These are phyloP conservation scores for Tolypocladium album DNA, from an alignment of 2,329 filamentous ascomycete species.

Conservation along the genomic window DNA sequence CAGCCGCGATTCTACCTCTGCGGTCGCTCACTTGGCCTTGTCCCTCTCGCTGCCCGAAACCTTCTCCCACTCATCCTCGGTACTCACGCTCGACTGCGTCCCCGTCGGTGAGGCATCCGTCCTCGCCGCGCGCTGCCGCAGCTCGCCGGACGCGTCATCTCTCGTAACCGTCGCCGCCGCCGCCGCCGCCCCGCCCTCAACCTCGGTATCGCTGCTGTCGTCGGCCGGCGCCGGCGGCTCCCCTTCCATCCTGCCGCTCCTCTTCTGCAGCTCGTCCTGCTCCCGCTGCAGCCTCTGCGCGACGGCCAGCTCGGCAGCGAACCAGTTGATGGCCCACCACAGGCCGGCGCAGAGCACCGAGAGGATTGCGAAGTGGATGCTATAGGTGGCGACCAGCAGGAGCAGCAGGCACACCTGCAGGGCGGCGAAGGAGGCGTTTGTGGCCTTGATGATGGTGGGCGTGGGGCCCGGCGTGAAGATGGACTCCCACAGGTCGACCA, in stretches of 20 bases:
- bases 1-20: background rate
- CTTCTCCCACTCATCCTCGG: constrained; percentile 97
- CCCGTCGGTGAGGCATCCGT: constrained; percentile 19
- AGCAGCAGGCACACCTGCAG: constrained; percentile 69
- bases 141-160: constrained; percentile 28
- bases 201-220: constrained; percentile 33
- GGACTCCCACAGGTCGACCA: constrained; percentile 77
- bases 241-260: background rate
- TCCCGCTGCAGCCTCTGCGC: constrained; percentile 24
- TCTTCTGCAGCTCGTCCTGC: constrained; percentile 15
- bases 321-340: constrained; percentile 98
- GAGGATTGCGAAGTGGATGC: constrained; percentile 78
- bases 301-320: constrained; percentile 54
- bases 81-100: constrained; percentile 54
- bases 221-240: constrained; percentile 10
- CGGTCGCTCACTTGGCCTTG: constrained; percentile 35
- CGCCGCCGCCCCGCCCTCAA: constrained; percentile 20
- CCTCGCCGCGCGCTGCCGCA: constrained; percentile 34
- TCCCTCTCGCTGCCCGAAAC: constrained; percentile 63
- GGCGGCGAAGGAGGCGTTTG: constrained; percentile 78
- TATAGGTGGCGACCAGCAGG: constrained; percentile 73
- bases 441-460: constrained; percentile 76
- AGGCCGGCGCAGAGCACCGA: constrained; percentile 69
- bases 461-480: constrained; percentile 91
- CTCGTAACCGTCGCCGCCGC: constrained; percentile 21